Conservation (phyloP, 768 basidiomycete genomes). For the Lactarius sp. region DNA sequence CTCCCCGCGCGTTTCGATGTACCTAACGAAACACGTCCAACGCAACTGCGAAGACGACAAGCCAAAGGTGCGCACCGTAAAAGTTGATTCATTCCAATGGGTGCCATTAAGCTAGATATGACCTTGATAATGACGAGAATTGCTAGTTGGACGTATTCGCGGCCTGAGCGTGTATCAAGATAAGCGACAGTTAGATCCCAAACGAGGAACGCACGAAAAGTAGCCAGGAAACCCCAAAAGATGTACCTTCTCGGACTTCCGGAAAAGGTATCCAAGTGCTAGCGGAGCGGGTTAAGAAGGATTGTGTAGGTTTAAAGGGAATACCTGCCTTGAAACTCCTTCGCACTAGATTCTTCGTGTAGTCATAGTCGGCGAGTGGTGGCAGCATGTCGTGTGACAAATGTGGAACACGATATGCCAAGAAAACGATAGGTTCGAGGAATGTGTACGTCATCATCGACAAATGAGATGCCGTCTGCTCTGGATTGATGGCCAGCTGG, state of each 20-base stretch:
- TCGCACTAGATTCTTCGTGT: conserved; percentile 33
- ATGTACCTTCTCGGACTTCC: conserved; percentile 24
- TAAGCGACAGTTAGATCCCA: background rate
- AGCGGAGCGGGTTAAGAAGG: background rate
- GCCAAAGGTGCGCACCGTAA: conserved; percentile 27
- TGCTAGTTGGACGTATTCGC: conserved; percentile 16
- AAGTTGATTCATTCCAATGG: conserved; percentile 33
- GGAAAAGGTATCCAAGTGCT: conserved; percentile 32
- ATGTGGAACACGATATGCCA: conserved; percentile 42
- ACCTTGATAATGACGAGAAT: conserved; percentile 11
- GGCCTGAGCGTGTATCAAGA: conserved; percentile 7
- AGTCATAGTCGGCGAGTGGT: conserved; percentile 46
- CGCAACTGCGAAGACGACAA: background rate
- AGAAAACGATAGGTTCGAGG: conserved; percentile 47
- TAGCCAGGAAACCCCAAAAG: conserved; percentile 29
- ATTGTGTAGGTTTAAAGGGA: background rate
- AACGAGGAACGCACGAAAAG: conserved; percentile 23
- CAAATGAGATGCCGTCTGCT: conserved; percentile 32
- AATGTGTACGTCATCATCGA: conserved; percentile 44
- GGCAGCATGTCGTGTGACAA: conserved; percentile 42
- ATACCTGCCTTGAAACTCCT: conserved; percentile 33
- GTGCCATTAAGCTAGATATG: conserved; percentile 29
- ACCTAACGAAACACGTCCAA: conserved; percentile 33
- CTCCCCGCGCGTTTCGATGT: conserved; percentile 52
- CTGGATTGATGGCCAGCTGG: conserved; percentile 27